Base-by-base conservation (phyloP, 106 monocot genomes). In the Platanthera guangdongensis region DNA sequence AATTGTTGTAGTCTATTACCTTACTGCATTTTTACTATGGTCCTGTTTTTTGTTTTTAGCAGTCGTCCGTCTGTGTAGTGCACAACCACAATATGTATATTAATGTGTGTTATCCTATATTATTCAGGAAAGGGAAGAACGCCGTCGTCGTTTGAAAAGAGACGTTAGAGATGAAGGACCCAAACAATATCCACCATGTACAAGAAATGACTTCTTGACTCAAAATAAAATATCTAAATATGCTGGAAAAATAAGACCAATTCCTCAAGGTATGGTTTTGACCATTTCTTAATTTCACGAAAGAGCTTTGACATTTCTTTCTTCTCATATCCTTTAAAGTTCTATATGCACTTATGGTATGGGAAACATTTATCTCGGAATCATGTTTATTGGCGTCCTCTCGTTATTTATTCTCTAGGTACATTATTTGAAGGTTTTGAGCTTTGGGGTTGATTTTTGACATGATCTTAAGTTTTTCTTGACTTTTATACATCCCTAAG, bases 101-200 rank as follows among this genome's bases (percentile, higher is more conserved):
- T 65, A 65, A 32, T 11, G 22, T 64, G 21, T 28, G 64, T 21
- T 22, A 28, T 64, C 7, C 21, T 53, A 32, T 68, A 19, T 72
- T 9, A 15, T 10, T 47, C 70, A 88, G 88, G 88, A 88, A 67
- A 85, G 88, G 64, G 85, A 84, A 80, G 88, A 88, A 77, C 82
- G 88, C 47, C 82, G 84, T n/a, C 77, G 78, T 14, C 84, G 85
- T 51, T 52, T 85, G 80, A 84, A 79, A 68, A 77, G 80, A 51
- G 88, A 85, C 16, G 69, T 78, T 39, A 80, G 51, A 74, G 87
- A 90, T 79, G 86, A 84, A 62, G 77, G 78, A 11, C 80, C 78
- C 49, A 76, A 49, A 32, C 77, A 57, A 30, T 39, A 57, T 48
- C 21, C 71, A 47, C 81, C 75, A 60, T 75, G 64, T 47, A 28